Conservation (phyloP, 192 early-diverging fungal species). For the Phycomyces nitens region DNA sequence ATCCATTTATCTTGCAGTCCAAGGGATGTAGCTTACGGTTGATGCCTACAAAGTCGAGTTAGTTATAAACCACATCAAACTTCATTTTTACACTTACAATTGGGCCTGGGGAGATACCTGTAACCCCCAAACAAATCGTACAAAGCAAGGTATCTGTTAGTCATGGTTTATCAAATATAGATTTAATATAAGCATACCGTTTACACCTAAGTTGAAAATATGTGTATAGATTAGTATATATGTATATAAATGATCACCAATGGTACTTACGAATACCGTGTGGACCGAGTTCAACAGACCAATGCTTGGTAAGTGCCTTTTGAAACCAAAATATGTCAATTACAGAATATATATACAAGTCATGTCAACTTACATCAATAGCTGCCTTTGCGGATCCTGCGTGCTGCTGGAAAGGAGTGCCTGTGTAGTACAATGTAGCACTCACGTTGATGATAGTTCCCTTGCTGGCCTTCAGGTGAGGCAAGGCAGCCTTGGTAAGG, state of each 20-base stretch:
- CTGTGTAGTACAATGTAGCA: slow-evolving; percentile 65
- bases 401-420: slow-evolving; percentile 41
- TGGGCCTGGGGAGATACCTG: slow-evolving; percentile 60
- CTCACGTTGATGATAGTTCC: slow-evolving; percentile 68
- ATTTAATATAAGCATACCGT: slow-evolving; percentile 11
- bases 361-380: slow-evolving; percentile 27
- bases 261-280: slow-evolving; percentile 55
- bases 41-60: background rate
- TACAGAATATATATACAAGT: background rate
- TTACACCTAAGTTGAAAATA: slow-evolving; percentile 13
- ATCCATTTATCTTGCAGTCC: background rate
- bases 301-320: slow-evolving; percentile 56
- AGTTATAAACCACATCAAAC: background rate
- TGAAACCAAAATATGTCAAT: slow-evolving; percentile 38
- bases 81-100: slow-evolving; percentile 30
- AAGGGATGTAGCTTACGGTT: background rate
- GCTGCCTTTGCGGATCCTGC: slow-evolving; percentile 37
- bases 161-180: background rate
- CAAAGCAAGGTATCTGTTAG: background rate
- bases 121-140: slow-evolving; percentile 40
- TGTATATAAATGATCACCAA: background rate
- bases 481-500: slow-evolving; percentile 65
- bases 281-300: slow-evolving; percentile 72
- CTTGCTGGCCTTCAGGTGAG: slow-evolving; percentile 61
- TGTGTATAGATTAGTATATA: slow-evolving; percentile 2